Evolutionary conservation across 208 protist species (phyloP).

Genomic region (Leptomonas pyrrhocoris): DNA sequence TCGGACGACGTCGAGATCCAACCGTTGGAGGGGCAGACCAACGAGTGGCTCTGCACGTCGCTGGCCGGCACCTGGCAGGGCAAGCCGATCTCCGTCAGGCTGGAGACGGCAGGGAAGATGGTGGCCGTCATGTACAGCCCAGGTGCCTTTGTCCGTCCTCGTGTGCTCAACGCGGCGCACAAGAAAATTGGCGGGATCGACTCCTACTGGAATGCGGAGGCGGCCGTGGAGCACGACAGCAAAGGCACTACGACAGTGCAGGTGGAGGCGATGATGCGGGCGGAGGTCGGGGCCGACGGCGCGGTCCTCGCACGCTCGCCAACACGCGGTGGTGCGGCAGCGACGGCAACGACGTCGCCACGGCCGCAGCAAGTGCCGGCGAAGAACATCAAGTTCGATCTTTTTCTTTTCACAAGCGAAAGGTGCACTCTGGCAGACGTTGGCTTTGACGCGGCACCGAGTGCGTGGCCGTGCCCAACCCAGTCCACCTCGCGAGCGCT

Average conservation of each 20-base stretch:
- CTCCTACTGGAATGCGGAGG: conserved; percentile 87
- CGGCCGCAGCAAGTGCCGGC: conserved; percentile 53
- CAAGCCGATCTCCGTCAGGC: conserved; percentile 51
- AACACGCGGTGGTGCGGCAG: not conserved
- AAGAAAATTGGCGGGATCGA: conserved; percentile 79
- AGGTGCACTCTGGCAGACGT: conserved; percentile 67
- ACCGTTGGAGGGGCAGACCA: conserved; percentile 44
- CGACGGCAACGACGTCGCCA: too few species aligned
- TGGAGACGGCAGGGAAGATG: conserved; percentile 63
- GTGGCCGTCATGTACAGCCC: conserved; percentile 75
- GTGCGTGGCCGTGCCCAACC: conserved; percentile 68
- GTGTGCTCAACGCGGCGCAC: conserved; percentile 53
- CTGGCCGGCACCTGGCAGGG: conserved; percentile 65
- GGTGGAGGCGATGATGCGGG: conserved; percentile 82
- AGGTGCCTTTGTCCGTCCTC: conserved; percentile 68
- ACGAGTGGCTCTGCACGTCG: conserved; percentile 73
- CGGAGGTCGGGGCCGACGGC: conserved; percentile 12
- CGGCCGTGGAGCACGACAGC: conserved; percentile 69
- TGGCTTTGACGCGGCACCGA: conserved; percentile 73
- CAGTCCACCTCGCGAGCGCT: conserved; percentile 66
- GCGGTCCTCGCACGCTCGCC: not conserved
- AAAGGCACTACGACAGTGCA: conserved; percentile 57
- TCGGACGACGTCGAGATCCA: conserved; percentile 72
- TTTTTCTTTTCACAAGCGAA: conserved; percentile 82
- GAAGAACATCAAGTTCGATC: conserved; percentile 68